Conservation (phyloP, 495 filamentous ascomycete genomes). For the Penicillium herquei region DNA sequence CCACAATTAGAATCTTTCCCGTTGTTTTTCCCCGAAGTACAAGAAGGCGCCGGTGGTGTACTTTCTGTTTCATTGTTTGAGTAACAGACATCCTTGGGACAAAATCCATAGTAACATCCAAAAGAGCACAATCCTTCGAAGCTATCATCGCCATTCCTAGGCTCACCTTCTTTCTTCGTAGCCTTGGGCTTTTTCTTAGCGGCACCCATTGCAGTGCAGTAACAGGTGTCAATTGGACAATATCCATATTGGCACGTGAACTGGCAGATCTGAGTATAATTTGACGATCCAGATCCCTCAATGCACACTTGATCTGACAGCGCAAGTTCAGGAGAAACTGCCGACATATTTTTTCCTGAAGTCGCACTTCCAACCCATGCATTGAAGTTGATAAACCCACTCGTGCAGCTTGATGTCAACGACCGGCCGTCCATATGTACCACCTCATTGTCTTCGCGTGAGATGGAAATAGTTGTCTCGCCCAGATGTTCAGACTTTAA, state of each 20-base stretch:
- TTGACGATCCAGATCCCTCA: constrained; percentile 8
- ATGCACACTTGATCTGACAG: constrained; percentile 16
- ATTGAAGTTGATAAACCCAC: constrained; percentile 54
- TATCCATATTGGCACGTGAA: constrained; percentile 20
- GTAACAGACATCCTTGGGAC: constrained; percentile 1
- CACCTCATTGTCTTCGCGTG: constrained; percentile 35
- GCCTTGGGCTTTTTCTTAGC: constrained; percentile 4
- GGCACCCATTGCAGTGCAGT: constrained; percentile 18
- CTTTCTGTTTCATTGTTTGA: not conserved
- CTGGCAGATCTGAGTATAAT: constrained; percentile 15
- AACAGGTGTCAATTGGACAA: constrained; percentile 18
- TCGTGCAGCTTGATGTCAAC: constrained; percentile 44
- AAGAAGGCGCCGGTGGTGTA: not conserved
- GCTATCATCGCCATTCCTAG: constrained; percentile 9
- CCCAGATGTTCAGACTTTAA: constrained; percentile 48
- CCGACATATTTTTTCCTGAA: constrained; percentile 1
- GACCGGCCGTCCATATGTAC: constrained; percentile 39
- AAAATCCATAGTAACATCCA: constrained; percentile 15
- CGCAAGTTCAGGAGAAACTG: constrained; percentile 2
- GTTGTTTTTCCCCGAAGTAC: not conserved
- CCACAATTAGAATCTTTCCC: not conserved
- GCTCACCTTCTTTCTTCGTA: constrained; percentile 9
- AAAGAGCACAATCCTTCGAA: constrained; percentile 15
- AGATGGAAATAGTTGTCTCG: constrained; percentile 48
- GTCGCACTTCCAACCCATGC: constrained; percentile 43